A percentile compares a stretch with the other conserved stretches of the same genome.
phyloP scores from a whole-genome alignment of 306 rosid genomes.

The Citrullus amarus region DNA sequence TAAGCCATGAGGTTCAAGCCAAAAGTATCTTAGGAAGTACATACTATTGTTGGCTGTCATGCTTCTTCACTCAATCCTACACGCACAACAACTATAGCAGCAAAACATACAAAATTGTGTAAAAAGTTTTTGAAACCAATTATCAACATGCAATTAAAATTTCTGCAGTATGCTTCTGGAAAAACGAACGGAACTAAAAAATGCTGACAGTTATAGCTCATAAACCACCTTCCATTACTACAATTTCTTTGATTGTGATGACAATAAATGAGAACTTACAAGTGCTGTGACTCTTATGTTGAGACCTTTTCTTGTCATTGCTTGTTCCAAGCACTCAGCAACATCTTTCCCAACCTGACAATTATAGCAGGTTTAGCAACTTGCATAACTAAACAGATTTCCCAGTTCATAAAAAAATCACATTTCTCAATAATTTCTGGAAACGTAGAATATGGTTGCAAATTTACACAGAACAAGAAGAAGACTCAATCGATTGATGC shows the following conservation, averaged over 20 bases:
- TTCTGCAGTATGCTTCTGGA: neutral
- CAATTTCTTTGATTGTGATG: neutral
- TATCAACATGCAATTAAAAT: neutral
- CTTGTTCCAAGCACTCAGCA: conserved; percentile 58
- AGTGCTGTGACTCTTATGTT: conserved; percentile 63
- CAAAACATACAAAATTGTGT: neutral
- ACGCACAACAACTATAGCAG: neutral
- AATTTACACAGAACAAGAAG: neutral
- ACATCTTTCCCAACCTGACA: conserved; percentile 79
- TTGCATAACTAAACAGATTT: neutral
- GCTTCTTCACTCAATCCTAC: neutral
- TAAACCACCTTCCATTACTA: neutral
- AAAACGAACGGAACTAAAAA: neutral
- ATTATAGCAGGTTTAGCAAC: neutral
- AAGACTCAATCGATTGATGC: neutral
- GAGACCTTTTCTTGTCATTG: conserved; percentile 59
- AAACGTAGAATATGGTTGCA: neutral
- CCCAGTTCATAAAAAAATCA: neutral
- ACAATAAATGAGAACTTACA: conserved; percentile 34
- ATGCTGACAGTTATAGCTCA: neutral
- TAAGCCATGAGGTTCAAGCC: neutral
- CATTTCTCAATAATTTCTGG: neutral
- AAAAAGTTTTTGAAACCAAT: neutral
- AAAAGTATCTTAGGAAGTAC: neutral
- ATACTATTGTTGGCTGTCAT: neutral